A percentile compares a stretch with the other conserved stretches of the same genome.
phyloP scores from a whole-genome alignment of 2,329 filamentous ascomycete genomes.

The Aurifilum marmelostoma region DNA sequence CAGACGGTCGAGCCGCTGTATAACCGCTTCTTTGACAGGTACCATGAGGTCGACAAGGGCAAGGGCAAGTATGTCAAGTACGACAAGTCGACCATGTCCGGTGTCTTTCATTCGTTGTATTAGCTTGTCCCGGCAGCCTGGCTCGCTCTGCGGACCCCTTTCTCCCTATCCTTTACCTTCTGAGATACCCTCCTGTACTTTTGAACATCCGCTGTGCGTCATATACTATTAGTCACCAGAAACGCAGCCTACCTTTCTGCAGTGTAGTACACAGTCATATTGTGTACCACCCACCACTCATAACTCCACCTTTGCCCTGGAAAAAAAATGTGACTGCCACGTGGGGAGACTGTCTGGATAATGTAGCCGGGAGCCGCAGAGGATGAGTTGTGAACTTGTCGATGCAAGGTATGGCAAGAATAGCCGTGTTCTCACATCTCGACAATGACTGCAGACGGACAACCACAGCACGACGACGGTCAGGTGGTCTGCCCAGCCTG shows the following conservation, averaged over 20 bases:
- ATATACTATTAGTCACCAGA: neutral
- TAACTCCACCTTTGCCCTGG: neutral
- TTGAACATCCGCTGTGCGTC: neutral
- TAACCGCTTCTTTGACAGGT: constrained; percentile 93
- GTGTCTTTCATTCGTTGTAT: constrained; percentile 61
- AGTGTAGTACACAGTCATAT: neutral
- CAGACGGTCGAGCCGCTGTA: constrained; percentile 93
- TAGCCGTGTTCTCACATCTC: neutral
- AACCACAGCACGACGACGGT: neutral
- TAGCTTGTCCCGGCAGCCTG: constrained; percentile 31
- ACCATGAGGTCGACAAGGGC: constrained; percentile 96
- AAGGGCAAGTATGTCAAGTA: constrained; percentile 99
- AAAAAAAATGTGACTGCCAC: neutral
- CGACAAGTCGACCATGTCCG: constrained; percentile 80
- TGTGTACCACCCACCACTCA: neutral
- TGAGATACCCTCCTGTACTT: constrained; percentile 12
- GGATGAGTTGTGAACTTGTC: neutral
- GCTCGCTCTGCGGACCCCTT: neutral
- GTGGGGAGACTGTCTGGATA: constrained; percentile 2
- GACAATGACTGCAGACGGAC: constrained; percentile 10
- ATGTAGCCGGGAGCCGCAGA: neutral
- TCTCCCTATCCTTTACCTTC: neutral
- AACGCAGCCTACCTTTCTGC: neutral
- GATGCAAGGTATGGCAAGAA: constrained; percentile 1
- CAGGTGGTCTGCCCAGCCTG: neutral